Base-by-base conservation (phyloP, 2,329 filamentous ascomycete genomes). In the Stachybotrys elegans region DNA sequence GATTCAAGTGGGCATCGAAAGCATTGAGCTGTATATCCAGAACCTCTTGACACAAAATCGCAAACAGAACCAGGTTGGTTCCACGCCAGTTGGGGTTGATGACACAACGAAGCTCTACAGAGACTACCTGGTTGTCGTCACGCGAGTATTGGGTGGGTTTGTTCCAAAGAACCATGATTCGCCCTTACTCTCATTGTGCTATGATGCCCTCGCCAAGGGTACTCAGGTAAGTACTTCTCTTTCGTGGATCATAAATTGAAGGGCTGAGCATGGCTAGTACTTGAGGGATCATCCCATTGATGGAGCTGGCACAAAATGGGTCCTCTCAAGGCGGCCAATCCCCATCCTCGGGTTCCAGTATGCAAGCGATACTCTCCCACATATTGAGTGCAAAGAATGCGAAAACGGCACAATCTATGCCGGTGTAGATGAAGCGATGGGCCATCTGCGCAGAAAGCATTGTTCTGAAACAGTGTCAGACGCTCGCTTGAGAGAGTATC, bases 381-480 rank as follows among this genome's bases (percentile, higher is more conserved):
- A 43, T 22, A 23, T 36, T 25, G 41, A 22, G 14, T 43, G 41
- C 21, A 12, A 36, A 19, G 16, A 36, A 14, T 43, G 41, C 31
- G 31, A 43, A 14, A 9, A 19, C 6, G 41, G 31, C 7, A 22
- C 20, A 22, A 27, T 43, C 4, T 43, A 43, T 17, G 31, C 35
- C 14, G 25, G 2, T n/a, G 29, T 25, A 8, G 41, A 43, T 5
- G 41, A 43, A 14, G 41, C 41, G n/a, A 43, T 43, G 29, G 41
- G 14, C 7, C 41, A 43, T 36, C 23, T 43, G 17, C 41, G 41
- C 4, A 32, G 20, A 23, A 43, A 37, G 29, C 41, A 43, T 43
- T 43, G 9, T 21, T 35, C 41, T 8, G 41, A 43, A 14, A 43
- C 41, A 37, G 23, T 31, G 22, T 43, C 41, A 36, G 44, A 47